Base-by-base conservation (phyloP, 495 filamentous ascomycete species). In the Acidiella bohemica region DNA sequence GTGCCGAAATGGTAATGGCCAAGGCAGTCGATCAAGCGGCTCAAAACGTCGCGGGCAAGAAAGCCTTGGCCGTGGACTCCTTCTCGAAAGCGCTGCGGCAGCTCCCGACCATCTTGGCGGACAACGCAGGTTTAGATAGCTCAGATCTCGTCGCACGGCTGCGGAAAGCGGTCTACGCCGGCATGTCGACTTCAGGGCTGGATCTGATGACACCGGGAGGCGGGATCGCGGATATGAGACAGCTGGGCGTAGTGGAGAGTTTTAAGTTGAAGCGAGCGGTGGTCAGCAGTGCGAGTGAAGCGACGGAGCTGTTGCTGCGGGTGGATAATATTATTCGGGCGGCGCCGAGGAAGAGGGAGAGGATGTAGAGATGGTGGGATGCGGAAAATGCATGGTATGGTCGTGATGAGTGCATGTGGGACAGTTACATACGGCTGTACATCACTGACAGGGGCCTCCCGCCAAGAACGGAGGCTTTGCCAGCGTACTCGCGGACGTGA, bases 261-360 rank as follows among this genome's bases (percentile, higher is more conserved):
- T 97, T 95, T 68, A 96, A 97, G 69, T 64, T 97, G 58, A 97
- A 97, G 73, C 80, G 78, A 59, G 90, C 90, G 11, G 90, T 97
- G 41, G 90, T 97, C 25, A 84, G 78, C 18, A 93, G 85, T 41
- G 90, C 90, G 10, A 86, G 82, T 17, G 90, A 97, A 64, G 90
- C 90, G 24, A 88, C 90, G 41, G 92, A 97, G 73, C 66, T 90
- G 47, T 67, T 90, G 36, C 65, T 90, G 48, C 71, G 83, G 56
- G 83, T 90, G 22, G 83, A 90, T 61, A 84, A 86, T 59, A 90
- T 90, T 56, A 86, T 90, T 51, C 72, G 81, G 21, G 71, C 75
- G 32, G 83, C 83, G 37, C 83, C 83, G 43, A 64, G 83, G 52
- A 75, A 67, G 57, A 69, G 83, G 25, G 79, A 84, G 53, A 71